Evolutionary conservation across 2,329 filamentous ascomycete genomes (phyloP).

Genomic region (Teratosphaeria nubilosa): DNA sequence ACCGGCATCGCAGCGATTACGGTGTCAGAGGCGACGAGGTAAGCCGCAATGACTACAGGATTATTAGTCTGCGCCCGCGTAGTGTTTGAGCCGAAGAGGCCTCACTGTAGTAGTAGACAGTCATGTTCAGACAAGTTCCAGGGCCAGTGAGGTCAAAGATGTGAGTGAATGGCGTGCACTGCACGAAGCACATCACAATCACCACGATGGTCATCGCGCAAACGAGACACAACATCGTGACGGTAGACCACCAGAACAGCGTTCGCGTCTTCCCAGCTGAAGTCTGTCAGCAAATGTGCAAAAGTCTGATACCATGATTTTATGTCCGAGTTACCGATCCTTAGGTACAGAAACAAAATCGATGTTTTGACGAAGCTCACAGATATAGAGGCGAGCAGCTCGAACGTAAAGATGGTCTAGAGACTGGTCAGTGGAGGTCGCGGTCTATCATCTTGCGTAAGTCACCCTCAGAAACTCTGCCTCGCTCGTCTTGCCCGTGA

Average conservation of each 20-base stretch:
- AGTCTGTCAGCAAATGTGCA: not conserved
- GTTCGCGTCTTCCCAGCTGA: not conserved
- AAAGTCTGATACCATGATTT: not conserved
- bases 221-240: not conserved
- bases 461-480: not conserved
- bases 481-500: not conserved
- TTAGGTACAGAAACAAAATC: not conserved
- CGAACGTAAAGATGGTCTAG: not conserved
- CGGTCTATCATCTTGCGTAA: not conserved
- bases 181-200: not conserved
- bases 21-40: not conserved
- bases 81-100: not conserved
- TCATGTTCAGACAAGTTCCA: not conserved
- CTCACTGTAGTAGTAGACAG: not conserved
- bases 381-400: not conserved
- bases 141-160: not conserved
- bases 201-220: not conserved
- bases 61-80: not conserved
- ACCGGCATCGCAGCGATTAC: not conserved
- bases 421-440: not conserved
- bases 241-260: not conserved
- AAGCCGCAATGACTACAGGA: not conserved
- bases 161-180: not conserved
- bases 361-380: not conserved
- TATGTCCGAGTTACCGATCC: not conserved